Percentiles rank a stretch among this genome's conserved stretches.
Evolutionary conservation across 176 grass and related monocot species (phyloP).

Genomic region (Oryza longistaminata): DNA sequence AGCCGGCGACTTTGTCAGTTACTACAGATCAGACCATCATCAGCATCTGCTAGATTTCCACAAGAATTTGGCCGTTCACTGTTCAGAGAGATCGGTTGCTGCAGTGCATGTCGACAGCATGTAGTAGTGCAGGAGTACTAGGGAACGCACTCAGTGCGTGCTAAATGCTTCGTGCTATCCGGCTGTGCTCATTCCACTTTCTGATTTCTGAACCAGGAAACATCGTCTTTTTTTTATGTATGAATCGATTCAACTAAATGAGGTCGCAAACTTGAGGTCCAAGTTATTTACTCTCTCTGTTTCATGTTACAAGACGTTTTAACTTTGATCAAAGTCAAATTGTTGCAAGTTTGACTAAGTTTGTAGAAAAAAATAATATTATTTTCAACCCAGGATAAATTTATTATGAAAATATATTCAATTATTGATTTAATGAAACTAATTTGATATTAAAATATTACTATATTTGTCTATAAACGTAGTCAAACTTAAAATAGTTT

Average conservation of each 20-base stretch:
- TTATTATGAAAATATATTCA: no score
- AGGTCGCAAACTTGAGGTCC: background rate
- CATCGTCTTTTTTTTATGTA: background rate
- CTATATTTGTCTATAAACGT: no score
- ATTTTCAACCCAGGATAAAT: no score
- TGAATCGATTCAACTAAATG: background rate
- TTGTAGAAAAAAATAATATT: no score
- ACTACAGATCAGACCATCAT: constrained; percentile 13
- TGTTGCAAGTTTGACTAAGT: no score
- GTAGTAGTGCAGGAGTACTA: background rate
- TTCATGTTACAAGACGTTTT: no score
- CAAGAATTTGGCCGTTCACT: background rate
- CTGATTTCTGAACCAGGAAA: background rate
- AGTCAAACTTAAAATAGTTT: no score
- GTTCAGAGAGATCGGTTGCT: background rate
- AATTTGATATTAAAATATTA: no score
- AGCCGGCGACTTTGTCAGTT: background rate
- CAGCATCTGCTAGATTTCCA: background rate
- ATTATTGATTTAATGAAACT: no score
- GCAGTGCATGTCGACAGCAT: background rate
- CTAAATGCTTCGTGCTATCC: background rate
- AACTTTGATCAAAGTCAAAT: no score
- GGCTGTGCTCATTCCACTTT: background rate
- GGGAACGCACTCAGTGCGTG: background rate
- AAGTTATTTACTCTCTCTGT: background rate